Base-by-base conservation (phyloP, 768 basidiomycete genomes). In the Pleurotus sapidus region DNA sequence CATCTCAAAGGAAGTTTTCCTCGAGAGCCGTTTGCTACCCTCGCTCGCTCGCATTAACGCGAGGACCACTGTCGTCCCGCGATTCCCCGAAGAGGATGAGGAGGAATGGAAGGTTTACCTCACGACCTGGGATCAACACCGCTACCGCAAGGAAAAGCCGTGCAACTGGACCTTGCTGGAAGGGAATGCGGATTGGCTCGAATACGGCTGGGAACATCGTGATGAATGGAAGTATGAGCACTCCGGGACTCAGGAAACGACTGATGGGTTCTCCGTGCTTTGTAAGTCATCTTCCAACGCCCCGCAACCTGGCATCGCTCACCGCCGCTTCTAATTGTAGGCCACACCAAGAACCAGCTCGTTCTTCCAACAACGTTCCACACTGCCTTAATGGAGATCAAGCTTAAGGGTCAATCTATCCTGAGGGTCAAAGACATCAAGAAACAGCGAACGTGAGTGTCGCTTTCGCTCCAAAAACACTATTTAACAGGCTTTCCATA, bases 201-300 rank as follows among this genome's bases (percentile, higher is more conserved):
- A 46, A 56, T 59, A 49, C 27, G 50, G 50, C 37, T 53, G 50
- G 50, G 47, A 60, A 17, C 59, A 60, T 42, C 45, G 47, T 38
- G 60, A 63, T 30, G 57, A 57, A 30, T 61, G 62, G 60, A 59
- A 38, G 11, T 61, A 61, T 47, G 60, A 63, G 23, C 60, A 63
- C 45, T 46, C 53, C 24, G 62, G 60, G 38, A 53, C 50, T 23
- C 34, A 39, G 9, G 12, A 40, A 37, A 18, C 8, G 5, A 14
- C 38, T 18, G 37, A 39, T 24, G 50, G 50, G n/a, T 53, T 53
- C 50, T 53, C 50, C 15, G 50, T 53, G 20, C 50, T 53, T 9
- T 53, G 50, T 53, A 40, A 20, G 50, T 24, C 15, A 20, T 50
- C 15, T 40, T 39, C 23, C 18, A n/a, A 8, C 23, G 25, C 12